A percentile compares a stretch with the other conserved stretches of the same genome.
phyloP scores from a whole-genome alignment of 106 monocot genomes.

The Apostasia shenzhenica region DNA sequence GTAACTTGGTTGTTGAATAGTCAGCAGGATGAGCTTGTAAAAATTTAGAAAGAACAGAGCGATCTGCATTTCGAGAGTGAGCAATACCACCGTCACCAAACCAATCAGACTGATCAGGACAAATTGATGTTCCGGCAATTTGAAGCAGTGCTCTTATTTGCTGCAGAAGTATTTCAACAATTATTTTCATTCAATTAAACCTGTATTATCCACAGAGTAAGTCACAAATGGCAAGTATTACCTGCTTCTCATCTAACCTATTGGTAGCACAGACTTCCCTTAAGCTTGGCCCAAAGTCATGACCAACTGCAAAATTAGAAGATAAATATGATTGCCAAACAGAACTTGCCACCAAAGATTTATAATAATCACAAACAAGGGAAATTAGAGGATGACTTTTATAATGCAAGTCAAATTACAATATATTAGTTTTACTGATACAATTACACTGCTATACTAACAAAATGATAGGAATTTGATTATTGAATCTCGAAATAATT shows the following conservation, averaged over 20 bases:
- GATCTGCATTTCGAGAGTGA: conserved; percentile 69
- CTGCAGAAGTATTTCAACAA: conserved; percentile 25
- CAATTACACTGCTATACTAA: too few species aligned
- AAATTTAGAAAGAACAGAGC: conserved; percentile 77
- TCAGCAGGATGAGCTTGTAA: conserved; percentile 77
- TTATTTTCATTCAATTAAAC: background rate
- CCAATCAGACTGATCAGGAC: conserved; percentile 84
- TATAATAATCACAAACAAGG: background rate
- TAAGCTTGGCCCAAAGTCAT: conserved; percentile 63
- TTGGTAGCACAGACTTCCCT: conserved; percentile 93
- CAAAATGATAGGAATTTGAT: too few species aligned
- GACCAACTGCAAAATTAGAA: conserved; percentile 27
- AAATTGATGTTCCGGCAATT: conserved; percentile 68
- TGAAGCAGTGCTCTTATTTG: conserved; percentile 90
- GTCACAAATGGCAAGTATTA: conserved; percentile 5
- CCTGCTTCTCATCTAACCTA: conserved; percentile 86
- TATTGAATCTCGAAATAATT: too few species aligned
- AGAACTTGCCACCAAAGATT: background rate
- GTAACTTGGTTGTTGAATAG: conserved; percentile 78
- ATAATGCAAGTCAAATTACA: too few species aligned
- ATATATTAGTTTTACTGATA: too few species aligned
- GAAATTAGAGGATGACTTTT: too few species aligned
- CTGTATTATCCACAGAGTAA: background rate
- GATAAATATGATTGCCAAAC: background rate
- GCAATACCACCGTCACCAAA: conserved; percentile 40